These are phyloP conservation scores for Aurinia saxatilis DNA, from an alignment of 345 rosid genomes.

Conservation along the genomic window DNA sequence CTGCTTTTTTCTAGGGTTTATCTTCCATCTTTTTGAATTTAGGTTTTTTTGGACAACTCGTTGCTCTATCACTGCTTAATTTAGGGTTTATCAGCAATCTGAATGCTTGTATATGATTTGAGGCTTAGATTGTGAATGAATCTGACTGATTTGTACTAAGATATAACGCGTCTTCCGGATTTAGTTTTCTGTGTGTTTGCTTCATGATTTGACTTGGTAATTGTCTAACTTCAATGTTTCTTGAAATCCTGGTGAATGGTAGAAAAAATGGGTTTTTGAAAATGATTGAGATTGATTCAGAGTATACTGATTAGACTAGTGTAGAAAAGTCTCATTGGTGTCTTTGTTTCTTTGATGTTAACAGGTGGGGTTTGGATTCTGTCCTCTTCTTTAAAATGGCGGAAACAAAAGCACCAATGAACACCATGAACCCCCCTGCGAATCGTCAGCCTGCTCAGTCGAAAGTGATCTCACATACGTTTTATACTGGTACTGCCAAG, in stretches of 20 bases:
- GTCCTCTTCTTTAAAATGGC: neutral
- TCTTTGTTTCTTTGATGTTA: neutral
- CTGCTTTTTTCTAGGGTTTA: too few species aligned
- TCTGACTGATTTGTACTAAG: neutral
- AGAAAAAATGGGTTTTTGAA: neutral
- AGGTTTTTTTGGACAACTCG: too few species aligned
- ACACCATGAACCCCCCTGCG: constrained; percentile 11
- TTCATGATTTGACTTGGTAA: too few species aligned
- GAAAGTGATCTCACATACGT: constrained; percentile 26
- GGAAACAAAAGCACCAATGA: neutral
- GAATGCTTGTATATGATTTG: neutral
- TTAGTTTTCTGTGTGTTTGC: neutral
- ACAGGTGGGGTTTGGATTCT: neutral
- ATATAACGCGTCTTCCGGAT: neutral
- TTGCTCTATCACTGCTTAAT: too few species aligned
- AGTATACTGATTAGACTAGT: neutral
- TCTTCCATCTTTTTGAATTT: too few species aligned
- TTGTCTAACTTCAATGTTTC: neutral
- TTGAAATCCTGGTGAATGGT: neutral
- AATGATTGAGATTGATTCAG: neutral
- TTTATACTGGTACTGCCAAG: constrained; percentile 53
- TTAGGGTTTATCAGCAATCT: too few species aligned
- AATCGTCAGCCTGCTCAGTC: constrained; percentile 14
- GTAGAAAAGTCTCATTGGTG: neutral
- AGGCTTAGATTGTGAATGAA: neutral